Evolutionary conservation across 371 early-diverging fungal genomes (phyloP), one percentile per base, ranked within the genome.

Genomic region (Basidiobolus meristosporus): DNA sequence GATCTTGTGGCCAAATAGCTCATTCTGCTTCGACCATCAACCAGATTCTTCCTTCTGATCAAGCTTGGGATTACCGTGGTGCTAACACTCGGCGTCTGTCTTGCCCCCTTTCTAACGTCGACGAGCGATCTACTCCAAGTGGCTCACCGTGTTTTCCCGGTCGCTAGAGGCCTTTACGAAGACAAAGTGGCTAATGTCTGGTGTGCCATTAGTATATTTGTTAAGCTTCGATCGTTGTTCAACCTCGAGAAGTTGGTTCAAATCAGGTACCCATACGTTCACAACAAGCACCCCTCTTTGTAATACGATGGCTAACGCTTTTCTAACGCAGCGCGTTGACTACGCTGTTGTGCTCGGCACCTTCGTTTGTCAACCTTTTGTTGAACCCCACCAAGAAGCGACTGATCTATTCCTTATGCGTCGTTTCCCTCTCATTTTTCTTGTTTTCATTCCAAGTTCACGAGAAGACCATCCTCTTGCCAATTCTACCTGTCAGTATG

Each of bases 161-260:
- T 96, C 1, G 76, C 77, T 4, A 75, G 97, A 21, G 97, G 97
- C 0, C 61, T 96, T 5, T 96, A 83, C 54, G 95, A 96, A 50
- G 97, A 96, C 58, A 96, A 96, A 54, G 93, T 96, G 0, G 95
- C 90, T 28, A 93, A 90, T 47, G 48, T 93, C 3, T 96, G 97
- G 97, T 96, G 97, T 51, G 82, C 90, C 0, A 18, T 85, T 1
- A 90, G 76, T 41, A 72, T 91, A 1, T 58, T 76, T 4, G 47
- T 93, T 48, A 93, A 93, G 46, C 48, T 90, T 26, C 76, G 81
- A 10, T 56, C 66, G 3, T 43, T 81, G 14, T 72, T 81, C 41
- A 55, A 54, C 11, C 44, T 75, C 11, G 52, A 68, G 31, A 28
- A 62, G 0, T 68, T 90, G 2, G 67, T 85, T 11, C 58, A 62